phyloP scores from a whole-genome alignment of 495 filamentous ascomycete genomes.

The Recurvomyces mirabilis region DNA sequence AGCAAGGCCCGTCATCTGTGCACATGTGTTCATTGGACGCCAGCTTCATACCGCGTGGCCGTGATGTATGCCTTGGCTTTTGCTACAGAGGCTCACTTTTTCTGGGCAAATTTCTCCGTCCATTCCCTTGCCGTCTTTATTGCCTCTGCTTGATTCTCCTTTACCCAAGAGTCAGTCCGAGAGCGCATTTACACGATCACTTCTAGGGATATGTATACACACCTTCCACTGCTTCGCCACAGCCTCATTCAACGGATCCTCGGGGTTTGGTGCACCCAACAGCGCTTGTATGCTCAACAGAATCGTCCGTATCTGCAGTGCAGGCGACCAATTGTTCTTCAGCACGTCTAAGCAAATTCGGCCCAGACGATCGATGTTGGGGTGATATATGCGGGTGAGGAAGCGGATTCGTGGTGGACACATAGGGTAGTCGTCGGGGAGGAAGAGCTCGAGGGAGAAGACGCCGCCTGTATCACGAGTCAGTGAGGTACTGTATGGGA shows the following conservation, averaged over 20 bases:
- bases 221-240: slow-evolving; percentile 93
- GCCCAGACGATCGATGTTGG: slow-evolving; percentile 95
- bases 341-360: slow-evolving; percentile 95
- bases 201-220: not conserved
- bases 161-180: slow-evolving; percentile 3
- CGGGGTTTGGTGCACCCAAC: slow-evolving; percentile 91
- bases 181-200: not conserved
- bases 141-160: slow-evolving; percentile 76
- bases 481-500: no score
- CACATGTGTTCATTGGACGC: no score
- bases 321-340: slow-evolving; percentile 99
- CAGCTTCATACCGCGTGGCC: no score
- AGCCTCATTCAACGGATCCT: slow-evolving; percentile 92
- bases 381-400: slow-evolving; percentile 97
- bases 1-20: no score
- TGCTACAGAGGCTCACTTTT: no score
- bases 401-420: slow-evolving; percentile 97
- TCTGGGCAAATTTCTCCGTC: slow-evolving; percentile 69
- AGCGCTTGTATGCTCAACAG: slow-evolving; percentile 94
- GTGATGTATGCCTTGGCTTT: no score
- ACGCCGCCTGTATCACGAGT: slow-evolving; percentile 56
- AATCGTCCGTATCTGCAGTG: slow-evolving; percentile 94
- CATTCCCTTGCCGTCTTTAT: slow-evolving; percentile 84
- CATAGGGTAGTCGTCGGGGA: slow-evolving; percentile 99
- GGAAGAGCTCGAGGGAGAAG: slow-evolving; percentile 94